Base-by-base conservation (phyloP, 306 rosid species). In the Glycine soja region DNA sequence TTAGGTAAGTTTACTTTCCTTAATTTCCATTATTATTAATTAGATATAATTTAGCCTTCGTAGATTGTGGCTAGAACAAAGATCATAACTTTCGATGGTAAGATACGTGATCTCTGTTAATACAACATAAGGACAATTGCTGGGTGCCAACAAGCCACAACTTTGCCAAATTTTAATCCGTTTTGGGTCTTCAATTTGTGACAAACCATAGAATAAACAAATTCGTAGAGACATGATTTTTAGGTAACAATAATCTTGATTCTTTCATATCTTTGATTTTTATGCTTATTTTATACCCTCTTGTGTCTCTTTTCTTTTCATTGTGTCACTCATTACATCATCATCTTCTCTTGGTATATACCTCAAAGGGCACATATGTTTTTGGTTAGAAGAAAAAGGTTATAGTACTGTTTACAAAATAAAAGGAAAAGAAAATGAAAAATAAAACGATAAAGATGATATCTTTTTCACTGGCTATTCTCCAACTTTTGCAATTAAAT, bases 61-160 rank as follows among this genome's bases (percentile, higher is more conserved):
- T 19, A 63, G 70, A 76, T 80, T 75, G 76, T 14, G 70, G 54
- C 24, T 24, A 19, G 38, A 84, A 56, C 16, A 1, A 76, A 48
- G 59, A 72, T 80, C 83, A 65, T 47, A 76, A 75, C 10, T 77
- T 72, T 65, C 54, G 16, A 77, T 10, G 10, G 74, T 58, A 43
- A 73, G 77, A 81, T 73, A 78, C 51, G 70, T 58, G 38, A 85
- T 73, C 69, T 73, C 77, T 42, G 50, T 81, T 65, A 81, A 65
- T 62, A 14, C 85, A 72, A 40, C 78, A 45, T 86, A 52, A 12
- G 24, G 86, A 86, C 88, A 78, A 82, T 4, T 68, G 76, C 79
- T 51, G 79, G 38, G 67, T 82, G 70, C 86, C 86, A 83, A 48
- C 40, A 56, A 64, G 53, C 57, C 54, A 52, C 71, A 63, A 45